Percentiles rank a stretch among this genome's conserved stretches.
These are phyloP conservation scores for Fragilariopsis cylindrus DNA, from an alignment of 108 stramenopile species.

Conservation along the genomic window DNA sequence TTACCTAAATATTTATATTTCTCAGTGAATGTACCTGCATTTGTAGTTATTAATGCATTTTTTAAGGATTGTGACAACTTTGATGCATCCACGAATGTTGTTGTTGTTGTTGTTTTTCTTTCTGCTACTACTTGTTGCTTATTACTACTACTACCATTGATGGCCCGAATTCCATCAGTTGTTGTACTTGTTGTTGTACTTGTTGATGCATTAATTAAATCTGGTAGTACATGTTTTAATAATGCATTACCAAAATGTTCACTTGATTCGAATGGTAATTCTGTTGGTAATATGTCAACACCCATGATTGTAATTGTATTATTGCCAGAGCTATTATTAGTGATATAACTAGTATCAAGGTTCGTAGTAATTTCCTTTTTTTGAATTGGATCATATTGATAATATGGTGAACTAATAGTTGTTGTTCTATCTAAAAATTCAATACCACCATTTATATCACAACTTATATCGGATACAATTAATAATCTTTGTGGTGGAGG, in stretches of 20 bases:
- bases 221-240: conserved; percentile 6
- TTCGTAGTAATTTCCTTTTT: conserved; percentile 35
- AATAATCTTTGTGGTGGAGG: conserved; percentile 24
- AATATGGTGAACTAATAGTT: conserved; percentile 79
- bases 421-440: conserved; percentile 76
- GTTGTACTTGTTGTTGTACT: no score
- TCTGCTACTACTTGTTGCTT: background rate
- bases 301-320: conserved; percentile 64
- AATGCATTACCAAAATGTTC: conserved; percentile 84
- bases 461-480: conserved; percentile 78
- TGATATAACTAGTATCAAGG: no score
- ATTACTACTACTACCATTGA: no score
- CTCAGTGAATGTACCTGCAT: conserved; percentile 13
- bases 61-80: conserved; percentile 9
- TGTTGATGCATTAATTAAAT: background rate
- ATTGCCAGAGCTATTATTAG: conserved; percentile 32
- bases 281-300: conserved; percentile 83
- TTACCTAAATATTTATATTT: conserved; percentile 21
- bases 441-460: conserved; percentile 74
- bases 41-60: conserved; percentile 32
- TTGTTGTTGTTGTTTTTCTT: background rate
- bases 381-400: conserved; percentile 57
- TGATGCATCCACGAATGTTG: conserved; percentile 4
- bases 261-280: conserved; percentile 76
- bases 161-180: no score